A percentile compares a stretch with the other conserved stretches of the same genome.
These are phyloP conservation scores for Gossypium mustelinum DNA, from an alignment of 345 rosid species.

Conservation along the genomic window DNA sequence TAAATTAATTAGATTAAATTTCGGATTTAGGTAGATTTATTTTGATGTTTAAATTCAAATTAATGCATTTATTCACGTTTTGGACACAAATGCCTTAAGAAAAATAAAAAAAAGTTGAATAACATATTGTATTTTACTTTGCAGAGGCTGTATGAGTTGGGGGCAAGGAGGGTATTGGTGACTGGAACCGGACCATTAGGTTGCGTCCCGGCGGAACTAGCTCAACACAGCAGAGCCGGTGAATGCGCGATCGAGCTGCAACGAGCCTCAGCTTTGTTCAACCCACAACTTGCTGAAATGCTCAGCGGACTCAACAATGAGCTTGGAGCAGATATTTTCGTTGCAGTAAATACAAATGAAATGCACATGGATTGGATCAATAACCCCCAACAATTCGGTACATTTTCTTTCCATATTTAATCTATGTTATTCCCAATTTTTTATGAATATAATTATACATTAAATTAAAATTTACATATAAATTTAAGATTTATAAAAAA, in stretches of 20 bases:
- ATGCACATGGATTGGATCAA: slow-evolving; percentile 10
- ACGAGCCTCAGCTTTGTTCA: background rate
- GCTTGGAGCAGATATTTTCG: background rate
- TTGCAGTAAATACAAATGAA: background rate
- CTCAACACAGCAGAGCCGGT: background rate
- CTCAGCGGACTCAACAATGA: background rate
- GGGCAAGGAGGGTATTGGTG: slow-evolving; percentile 8
- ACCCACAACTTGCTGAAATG: background rate
- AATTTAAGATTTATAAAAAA: background rate
- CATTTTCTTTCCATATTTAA: background rate
- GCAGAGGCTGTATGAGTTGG: background rate
- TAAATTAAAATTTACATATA: too few species aligned
- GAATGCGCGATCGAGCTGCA: background rate
- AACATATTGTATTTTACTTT: background rate
- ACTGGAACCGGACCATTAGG: slow-evolving; percentile 2
- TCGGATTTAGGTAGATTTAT: too few species aligned
- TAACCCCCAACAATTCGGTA: background rate
- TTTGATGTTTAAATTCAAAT: too few species aligned
- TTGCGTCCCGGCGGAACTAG: slow-evolving; percentile 4
- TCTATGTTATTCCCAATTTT: background rate
- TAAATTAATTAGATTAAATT: too few species aligned
- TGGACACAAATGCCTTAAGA: too few species aligned
- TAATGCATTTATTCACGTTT: too few species aligned
- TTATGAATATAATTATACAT: too few species aligned
- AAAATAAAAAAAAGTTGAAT: background rate